Base-by-base conservation (phyloP, 352 stramenopile genomes). In the Globisporangium paroecandrum region DNA sequence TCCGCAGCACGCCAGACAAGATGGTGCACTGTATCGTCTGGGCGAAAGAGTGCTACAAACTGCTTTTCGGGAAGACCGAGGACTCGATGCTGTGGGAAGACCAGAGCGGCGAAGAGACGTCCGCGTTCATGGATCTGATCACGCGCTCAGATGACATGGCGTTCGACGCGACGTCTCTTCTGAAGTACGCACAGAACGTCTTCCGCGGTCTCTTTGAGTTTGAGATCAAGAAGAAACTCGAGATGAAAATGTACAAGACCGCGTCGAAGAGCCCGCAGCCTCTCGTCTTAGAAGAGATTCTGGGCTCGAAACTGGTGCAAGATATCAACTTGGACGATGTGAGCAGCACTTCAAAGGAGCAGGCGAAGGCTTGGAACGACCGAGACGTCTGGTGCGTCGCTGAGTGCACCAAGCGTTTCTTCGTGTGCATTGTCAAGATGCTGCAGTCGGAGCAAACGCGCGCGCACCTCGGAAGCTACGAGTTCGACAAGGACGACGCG, bases 21-120 rank as follows among this genome's bases (percentile, higher is more conserved):
- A 98, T 98, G 66, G 98, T 99, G 32, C 98, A 99, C 81, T 99
- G 97, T 77, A 99, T 99, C 70, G 98, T 99, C 32, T 99, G 98
- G 98, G 97, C 96, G 46, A 96, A 96, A 60, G 89, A 96, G 71
- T 96, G 85, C 72, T 96, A 93, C 75, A 96, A 96, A 72, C 73
- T 96, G 55, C 71, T 96, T 2, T 96, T 96, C 58, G 89, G 87
- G 32, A 94, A 95, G 63, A 84, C 68, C 22, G 78, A 82, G 27
- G 89, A 96, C 69, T 95, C 94, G 43, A 99, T 99, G 97, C 83
- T 99, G 4, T 99, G 90, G 83, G 89, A 97, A 63, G 86, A 91
- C 65, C 83, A 85, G 3, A 77, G 63, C 3, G 88, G 84, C 29
- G 83, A 95, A 32, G 89, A 97, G 2, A 82, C 91, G 47, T 97